Conservation (phyloP, 306 rosid genomes). For the Quillaja saponaria region DNA sequence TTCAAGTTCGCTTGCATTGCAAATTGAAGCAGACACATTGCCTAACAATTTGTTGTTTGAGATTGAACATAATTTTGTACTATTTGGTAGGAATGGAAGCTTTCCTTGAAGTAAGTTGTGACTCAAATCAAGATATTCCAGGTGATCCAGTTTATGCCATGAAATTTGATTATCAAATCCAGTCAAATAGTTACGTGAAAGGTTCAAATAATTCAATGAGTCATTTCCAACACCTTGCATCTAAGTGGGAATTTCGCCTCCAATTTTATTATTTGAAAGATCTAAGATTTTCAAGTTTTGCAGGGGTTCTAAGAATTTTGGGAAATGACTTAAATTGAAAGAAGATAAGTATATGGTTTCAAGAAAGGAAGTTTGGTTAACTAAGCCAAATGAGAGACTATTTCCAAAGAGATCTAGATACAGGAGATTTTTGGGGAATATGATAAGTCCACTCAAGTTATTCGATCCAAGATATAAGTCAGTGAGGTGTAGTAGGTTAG, state of each 20-base stretch:
- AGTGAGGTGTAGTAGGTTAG: constrained; percentile 6
- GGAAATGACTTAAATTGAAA: constrained; percentile 22
- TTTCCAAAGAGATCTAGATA: background rate
- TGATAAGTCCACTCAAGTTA: background rate
- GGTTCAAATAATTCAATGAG: background rate
- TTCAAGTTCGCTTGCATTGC: background rate
- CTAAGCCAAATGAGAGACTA: background rate
- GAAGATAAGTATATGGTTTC: constrained; percentile 13
- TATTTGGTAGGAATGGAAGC: constrained; percentile 10
- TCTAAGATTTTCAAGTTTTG: background rate
- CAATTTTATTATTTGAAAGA: constrained; percentile 32
- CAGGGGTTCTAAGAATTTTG: constrained; percentile 6
- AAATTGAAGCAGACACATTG: constrained; percentile 20
- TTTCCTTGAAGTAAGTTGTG: background rate
- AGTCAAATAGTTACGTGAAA: constrained; percentile 27
- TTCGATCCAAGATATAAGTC: background rate
- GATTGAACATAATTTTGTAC: background rate
- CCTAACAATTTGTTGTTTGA: constrained; percentile 36
- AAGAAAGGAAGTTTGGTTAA: background rate
- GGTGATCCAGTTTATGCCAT: background rate
- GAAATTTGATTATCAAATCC: constrained; percentile 1
- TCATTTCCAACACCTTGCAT: background rate
- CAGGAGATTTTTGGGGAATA: background rate
- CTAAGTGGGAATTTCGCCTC: constrained; percentile 32
- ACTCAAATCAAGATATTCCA: accelerated